phyloP scores from a whole-genome alignment of 176 grass and related monocot genomes.

The Zoysia japonica region DNA sequence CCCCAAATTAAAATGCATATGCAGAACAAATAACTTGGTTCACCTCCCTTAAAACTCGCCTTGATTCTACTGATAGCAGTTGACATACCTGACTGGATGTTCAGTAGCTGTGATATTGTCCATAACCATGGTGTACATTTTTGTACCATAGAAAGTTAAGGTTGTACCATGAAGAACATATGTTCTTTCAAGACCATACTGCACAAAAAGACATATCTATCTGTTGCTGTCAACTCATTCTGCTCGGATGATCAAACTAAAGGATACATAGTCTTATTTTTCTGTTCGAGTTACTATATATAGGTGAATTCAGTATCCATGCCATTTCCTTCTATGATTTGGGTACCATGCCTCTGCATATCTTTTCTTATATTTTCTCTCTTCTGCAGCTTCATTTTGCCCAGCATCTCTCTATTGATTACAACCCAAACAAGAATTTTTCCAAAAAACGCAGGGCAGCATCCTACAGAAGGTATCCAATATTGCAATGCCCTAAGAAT shows the following conservation, averaged over 20 bases:
- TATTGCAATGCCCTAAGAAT: slow-evolving; percentile 10
- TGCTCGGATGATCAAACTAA: neutral
- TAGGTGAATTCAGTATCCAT: neutral
- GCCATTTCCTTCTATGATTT: slow-evolving; percentile 7
- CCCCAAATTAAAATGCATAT: neutral
- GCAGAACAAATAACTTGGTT: neutral
- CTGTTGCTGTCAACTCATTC: neutral
- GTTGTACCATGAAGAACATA: neutral
- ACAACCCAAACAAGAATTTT: slow-evolving; percentile 47
- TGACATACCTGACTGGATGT: neutral
- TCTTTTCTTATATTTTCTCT: slow-evolving; percentile 9
- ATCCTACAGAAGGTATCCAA: slow-evolving; percentile 51
- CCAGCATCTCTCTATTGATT: slow-evolving; percentile 66
- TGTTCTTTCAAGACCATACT: neutral
- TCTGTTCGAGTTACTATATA: neutral
- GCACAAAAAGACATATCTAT: neutral
- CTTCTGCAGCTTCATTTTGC: slow-evolving; percentile 76
- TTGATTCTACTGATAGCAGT: neutral
- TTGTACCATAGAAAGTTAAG: neutral
- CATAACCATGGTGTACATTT: too few relatives aligned
- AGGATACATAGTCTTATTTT: slow-evolving; percentile 1
- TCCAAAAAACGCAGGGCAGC: slow-evolving; percentile 30
- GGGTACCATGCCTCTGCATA: neutral
- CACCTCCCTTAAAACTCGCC: neutral
- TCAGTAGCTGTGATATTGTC: neutral